Base-by-base conservation (phyloP, 2,329 filamentous ascomycete species). In the Penicillium sp. region DNA sequence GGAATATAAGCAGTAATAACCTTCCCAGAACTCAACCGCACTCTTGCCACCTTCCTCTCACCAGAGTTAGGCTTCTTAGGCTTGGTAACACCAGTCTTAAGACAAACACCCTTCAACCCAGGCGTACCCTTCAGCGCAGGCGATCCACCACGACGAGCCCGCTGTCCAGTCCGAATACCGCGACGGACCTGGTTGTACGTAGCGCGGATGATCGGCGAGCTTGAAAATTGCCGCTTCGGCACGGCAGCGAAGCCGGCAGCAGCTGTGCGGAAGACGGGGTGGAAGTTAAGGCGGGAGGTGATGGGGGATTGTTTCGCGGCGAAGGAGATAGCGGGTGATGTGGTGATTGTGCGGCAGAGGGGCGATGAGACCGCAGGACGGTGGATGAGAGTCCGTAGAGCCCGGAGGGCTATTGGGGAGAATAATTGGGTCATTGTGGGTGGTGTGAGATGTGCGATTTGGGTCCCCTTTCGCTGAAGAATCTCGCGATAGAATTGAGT, bases 11-110 rank as follows among this genome's bases (percentile, higher is more conserved):
- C 91, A 58, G 91, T 96, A 62, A 99, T 83, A 58, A 96, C 84
- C 72, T 87, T 91, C 55, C 94, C 94, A 63, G 86, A 93, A 59
- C 90, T 94, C 73, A 99, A 81, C 66, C 93, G 83, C 21, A 99
- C 89, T 81, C 93, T 91, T 3, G 93, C 93, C 57, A 91, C 94
- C 82, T 99, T 99, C 63, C 94, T 84, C 82, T 97, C 92, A 55
- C 93, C 94, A 29, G 94, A 99, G 78, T 99, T 99, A 65, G 94
- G 94, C 79, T 99, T 99, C 87, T 99, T 99, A 56, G 94, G 94
- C 71, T 94, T 92, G 68, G 90, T 92, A 68, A 93, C 90, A 70
- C 91, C 92, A 60, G 97, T 94, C 74, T 96, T 93, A 63, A 99
- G 80, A 76, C 94, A 97, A 38, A 99, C 94, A 67, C 93, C 94